Base-by-base conservation (phyloP, 177 flowering plant genomes). In the Vitis hybrid region DNA sequence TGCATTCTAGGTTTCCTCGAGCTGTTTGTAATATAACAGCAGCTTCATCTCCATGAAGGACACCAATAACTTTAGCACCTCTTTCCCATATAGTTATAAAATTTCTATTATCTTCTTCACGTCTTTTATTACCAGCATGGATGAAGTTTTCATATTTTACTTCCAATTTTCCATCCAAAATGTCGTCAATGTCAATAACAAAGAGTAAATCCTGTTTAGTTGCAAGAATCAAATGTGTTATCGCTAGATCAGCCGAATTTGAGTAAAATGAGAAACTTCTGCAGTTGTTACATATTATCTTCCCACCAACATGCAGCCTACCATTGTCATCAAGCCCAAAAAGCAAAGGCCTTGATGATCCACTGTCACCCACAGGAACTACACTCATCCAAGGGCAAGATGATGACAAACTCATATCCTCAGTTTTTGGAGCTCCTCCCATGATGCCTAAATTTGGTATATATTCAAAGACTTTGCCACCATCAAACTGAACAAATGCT, bases 31-130 rank as follows among this genome's bases (percentile, higher is more conserved):
- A 19, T 72, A 95, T 71, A 61, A 91, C 83, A 68, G 92, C 90
- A 70, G 97, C 94, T 81, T 86, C 97, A 80, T 93, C 97, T 69
- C 98, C 99, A 84, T 95, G 91, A 70, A 95, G 82, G 61, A 89
- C 90, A 19, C 95, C 97, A 72, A 86, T 64, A 73, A 95, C 66
- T 76, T 82, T 87, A 50, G 99, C 91, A 70, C 97, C 95, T 79
- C 86, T 88, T 84, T 95, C 99, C 99, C 98, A 95, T 17, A 95
- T 70, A 75, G 79, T 82, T 54, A 90, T 81, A 32, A 56, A 84
- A 60, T 81, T 80, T 17, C 64, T 80, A 60, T 78, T 86, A 66
- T 85, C 88, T 75, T 85, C 86, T 67, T 74, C 87, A 66, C 65
- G 78, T 70, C 74, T 76, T 65, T 71, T 91, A 58, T 70, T 82